Evolutionary conservation across 306 rosid species (phyloP), one percentile per base, ranked within the genome.

Genomic region (Vigna unguiculata): DNA sequence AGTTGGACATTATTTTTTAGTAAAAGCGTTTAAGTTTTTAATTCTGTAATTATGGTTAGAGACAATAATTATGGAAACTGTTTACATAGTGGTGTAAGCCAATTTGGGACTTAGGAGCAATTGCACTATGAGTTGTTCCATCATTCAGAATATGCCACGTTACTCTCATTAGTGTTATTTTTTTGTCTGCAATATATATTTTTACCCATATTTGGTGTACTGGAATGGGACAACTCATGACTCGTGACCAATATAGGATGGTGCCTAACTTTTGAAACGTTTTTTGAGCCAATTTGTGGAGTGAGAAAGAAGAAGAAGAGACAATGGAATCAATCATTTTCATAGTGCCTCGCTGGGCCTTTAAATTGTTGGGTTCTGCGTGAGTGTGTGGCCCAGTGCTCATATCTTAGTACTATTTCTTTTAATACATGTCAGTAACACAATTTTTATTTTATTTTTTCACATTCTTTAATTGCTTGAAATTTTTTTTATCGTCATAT

Each of bases 131-230:
- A 25, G 9, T 15, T 0, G 14, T 45, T 41, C 19, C 11, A 65
- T 65, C 74, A 66, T 20, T 51, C 43, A 62, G 10, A 51, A 6
- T 21, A 63, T 62, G 85, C 74, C 85, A 81, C 81, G 85, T 81
- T 69, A 49, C 3, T 78, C 40, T 53, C 46, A 52, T 67, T 38
- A 28, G 7, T 4, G n/a, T 28, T 21, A 19, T 43, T 9, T 57
- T 12, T 4, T 5, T 25, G 5, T 13, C 5, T 46, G 24, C 14
- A 25, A 28, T 43, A 12, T 48, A 47, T 5, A 67, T 36, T 43
- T 47, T 43, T 47, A 59, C 17, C 51, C 25, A 38, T 47, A 25
- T 75, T 24, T 57, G 55, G 46, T 34, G 48, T 51, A 43, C 16
- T 34, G 69, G 62, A 30, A 67, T 67, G 57, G 58, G 81, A 77